A percentile compares a stretch with the other conserved stretches of the same genome.
Conservation (phyloP, 176 grass and related monocot genomes). For the Zoysia pacifica region DNA sequence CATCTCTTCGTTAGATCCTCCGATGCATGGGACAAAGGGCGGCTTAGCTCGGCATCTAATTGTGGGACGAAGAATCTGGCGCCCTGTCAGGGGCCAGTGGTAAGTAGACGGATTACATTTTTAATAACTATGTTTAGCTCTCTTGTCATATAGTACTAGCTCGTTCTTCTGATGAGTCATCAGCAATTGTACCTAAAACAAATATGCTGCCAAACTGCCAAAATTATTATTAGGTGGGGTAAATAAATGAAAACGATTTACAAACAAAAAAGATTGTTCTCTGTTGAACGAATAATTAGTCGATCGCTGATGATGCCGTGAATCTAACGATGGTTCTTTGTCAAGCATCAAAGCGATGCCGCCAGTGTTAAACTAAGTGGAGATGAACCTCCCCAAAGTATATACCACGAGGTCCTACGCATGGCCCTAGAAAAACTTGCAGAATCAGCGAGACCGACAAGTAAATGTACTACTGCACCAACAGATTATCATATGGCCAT, state of each 20-base stretch:
- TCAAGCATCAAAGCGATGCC: not conserved
- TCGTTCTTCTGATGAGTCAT: not conserved
- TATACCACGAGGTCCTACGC: not conserved
- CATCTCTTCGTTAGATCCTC: too few relatives aligned
- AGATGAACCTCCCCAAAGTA: not conserved
- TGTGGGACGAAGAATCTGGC: not conserved
- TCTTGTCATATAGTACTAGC: not conserved
- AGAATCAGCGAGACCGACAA: not conserved
- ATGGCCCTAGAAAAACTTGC: not conserved
- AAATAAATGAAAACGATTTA: not conserved
- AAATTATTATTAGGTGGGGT: not conserved
- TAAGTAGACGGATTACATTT: not conserved
- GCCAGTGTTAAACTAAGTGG: not conserved
- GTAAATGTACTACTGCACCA: not conserved
- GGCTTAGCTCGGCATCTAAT: constrained; percentile 2
- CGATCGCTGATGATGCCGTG: too few relatives aligned
- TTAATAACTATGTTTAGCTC: not conserved
- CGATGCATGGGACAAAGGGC: too few relatives aligned
- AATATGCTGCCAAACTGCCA: not conserved
- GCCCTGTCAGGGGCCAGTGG: constrained; percentile 30
- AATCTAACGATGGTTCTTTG: not conserved
- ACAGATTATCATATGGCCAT: not conserved
- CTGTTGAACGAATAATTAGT: not conserved
- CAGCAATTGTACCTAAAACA: too few relatives aligned
- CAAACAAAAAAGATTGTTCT: not conserved